Percentiles rank a stretch among this genome's conserved stretches.
These are phyloP conservation scores for Macrophomina tecta DNA, from an alignment of 2,329 filamentous ascomycete genomes.

Conservation along the genomic window DNA sequence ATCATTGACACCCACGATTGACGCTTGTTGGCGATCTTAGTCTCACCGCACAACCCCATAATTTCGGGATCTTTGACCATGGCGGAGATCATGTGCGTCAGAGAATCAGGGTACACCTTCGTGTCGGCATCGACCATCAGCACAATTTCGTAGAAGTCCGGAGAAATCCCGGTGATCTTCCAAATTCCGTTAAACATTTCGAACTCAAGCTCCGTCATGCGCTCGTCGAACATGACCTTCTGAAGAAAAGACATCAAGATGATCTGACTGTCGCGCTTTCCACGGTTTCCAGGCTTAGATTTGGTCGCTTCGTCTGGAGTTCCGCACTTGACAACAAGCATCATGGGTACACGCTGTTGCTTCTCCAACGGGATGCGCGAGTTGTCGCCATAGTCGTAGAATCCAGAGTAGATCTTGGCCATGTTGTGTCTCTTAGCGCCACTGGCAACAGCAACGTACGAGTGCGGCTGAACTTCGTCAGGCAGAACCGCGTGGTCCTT, in stretches of 20 bases:
- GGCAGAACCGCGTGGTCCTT: conserved; percentile 82
- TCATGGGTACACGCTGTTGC: conserved; percentile 97
- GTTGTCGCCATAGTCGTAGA: conserved; percentile 91
- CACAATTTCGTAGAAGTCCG: conserved; percentile 96
- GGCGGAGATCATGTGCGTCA: conserved; percentile 98
- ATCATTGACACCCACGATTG: conserved; percentile 96
- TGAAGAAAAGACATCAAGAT: conserved; percentile 99
- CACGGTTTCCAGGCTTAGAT: conserved; percentile 92
- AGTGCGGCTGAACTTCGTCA: conserved; percentile 86
- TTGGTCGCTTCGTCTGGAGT: conserved; percentile 83
- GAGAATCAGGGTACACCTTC: conserved; percentile 96
- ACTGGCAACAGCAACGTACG: conserved; percentile 94
- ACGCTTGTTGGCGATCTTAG: conserved; percentile 98
- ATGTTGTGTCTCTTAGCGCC: conserved; percentile 99
- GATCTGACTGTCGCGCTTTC: conserved; percentile 98
- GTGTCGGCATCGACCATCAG: conserved; percentile 99
- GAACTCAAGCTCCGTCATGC: conserved; percentile 98
- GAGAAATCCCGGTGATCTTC: conserved; percentile 98
- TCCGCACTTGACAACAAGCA: conserved; percentile 93
- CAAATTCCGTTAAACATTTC: conserved; percentile 99
- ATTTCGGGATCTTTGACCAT: conserved; percentile 99
- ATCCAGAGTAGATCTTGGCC: conserved; percentile 97
- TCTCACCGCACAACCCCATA: conserved; percentile 98
- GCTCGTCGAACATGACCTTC: conserved; percentile 99
- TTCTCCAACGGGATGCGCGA: conserved; percentile 82